A percentile compares a stretch with the other conserved stretches of the same genome.
Evolutionary conservation across 2,329 filamentous ascomycete species (phyloP).

Genomic region (Penicillium sp.): DNA sequence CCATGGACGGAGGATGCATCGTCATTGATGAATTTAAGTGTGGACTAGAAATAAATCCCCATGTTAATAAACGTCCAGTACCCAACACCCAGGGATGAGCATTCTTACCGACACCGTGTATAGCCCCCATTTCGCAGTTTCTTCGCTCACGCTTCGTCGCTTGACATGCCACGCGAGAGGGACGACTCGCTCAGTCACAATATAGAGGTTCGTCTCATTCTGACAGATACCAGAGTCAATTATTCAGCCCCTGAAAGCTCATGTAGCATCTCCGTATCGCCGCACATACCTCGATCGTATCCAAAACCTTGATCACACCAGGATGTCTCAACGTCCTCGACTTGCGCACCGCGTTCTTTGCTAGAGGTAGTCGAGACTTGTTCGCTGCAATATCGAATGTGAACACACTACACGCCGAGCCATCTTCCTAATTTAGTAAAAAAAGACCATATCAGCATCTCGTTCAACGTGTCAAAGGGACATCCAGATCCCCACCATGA

Average conservation of each 20-base stretch:
- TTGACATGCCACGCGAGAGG: slow-evolving; percentile 89
- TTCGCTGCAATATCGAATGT: slow-evolving; percentile 87
- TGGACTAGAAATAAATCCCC: slow-evolving; percentile 61
- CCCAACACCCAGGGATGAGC: neutral
- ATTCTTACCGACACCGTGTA: slow-evolving; percentile 74
- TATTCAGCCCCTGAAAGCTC: neutral
- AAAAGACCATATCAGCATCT: slow-evolving; percentile 18
- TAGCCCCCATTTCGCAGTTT: slow-evolving; percentile 96
- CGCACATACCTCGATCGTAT: slow-evolving; percentile 79
- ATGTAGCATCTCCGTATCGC: neutral
- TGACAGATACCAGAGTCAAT: slow-evolving; percentile 42
- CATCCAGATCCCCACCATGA: neutral
- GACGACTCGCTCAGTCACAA: slow-evolving; percentile 87
- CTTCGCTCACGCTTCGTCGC: slow-evolving; percentile 81
- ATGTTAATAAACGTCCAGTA: slow-evolving; percentile 3
- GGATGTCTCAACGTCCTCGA: slow-evolving; percentile 90
- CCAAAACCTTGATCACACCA: slow-evolving; percentile 89
- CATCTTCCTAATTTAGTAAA: slow-evolving; percentile 72
- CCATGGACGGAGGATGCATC: slow-evolving; percentile 93
- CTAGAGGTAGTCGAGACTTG: slow-evolving; percentile 78
- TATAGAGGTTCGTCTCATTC: slow-evolving; percentile 94
- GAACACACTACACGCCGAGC: slow-evolving; percentile 93
- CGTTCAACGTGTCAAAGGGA: neutral
- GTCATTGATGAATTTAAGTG: slow-evolving; percentile 92
- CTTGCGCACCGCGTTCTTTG: slow-evolving; percentile 92